phyloP scores from a whole-genome alignment of 2,329 filamentous ascomycete species.

The Ambrosiella xylebori region DNA sequence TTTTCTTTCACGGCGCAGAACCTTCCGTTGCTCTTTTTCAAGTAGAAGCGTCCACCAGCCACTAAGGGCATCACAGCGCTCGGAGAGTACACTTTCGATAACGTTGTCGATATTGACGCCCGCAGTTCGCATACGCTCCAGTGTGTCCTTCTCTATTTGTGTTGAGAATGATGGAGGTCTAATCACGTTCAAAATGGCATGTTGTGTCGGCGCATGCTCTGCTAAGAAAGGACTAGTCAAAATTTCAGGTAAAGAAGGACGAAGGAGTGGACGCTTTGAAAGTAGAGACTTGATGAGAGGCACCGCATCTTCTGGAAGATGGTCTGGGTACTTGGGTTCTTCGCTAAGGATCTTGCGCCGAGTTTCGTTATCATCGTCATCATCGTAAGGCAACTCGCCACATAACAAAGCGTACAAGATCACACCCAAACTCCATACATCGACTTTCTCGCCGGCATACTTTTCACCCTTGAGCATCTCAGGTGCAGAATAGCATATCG shows the following conservation, averaged over 20 bases:
- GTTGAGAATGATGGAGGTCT: conserved; percentile 73
- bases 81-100: conserved; percentile 80
- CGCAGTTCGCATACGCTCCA: conserved; percentile 82
- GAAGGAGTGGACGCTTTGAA: conserved; percentile 72
- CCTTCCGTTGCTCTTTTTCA: conserved; percentile 87
- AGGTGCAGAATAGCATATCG: conserved; percentile 90
- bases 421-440: conserved; percentile 83
- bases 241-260: conserved; percentile 71
- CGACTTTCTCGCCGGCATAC: conserved; percentile 93
- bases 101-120: conserved; percentile 89
- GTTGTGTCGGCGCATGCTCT: conserved; percentile 74
- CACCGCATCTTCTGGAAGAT: conserved; percentile 60
- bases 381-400: conserved; percentile 84
- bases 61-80: conserved; percentile 74
- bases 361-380: conserved; percentile 80
- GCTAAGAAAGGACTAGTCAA: conserved; percentile 73
- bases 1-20: conserved; percentile 61
- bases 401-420: conserved; percentile 70
- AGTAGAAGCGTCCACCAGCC: conserved; percentile 94
- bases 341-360: conserved; percentile 70
- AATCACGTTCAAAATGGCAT: conserved; percentile 70
- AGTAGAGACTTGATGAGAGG: conserved; percentile 63
- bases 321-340: conserved; percentile 71
- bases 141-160: conserved; percentile 69
- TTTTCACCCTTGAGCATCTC: conserved; percentile 98